Evolutionary conservation across 2,329 filamentous ascomycete species (phyloP), one percentile per base, ranked within the genome.

Genomic region (Colletotrichum sp.): DNA sequence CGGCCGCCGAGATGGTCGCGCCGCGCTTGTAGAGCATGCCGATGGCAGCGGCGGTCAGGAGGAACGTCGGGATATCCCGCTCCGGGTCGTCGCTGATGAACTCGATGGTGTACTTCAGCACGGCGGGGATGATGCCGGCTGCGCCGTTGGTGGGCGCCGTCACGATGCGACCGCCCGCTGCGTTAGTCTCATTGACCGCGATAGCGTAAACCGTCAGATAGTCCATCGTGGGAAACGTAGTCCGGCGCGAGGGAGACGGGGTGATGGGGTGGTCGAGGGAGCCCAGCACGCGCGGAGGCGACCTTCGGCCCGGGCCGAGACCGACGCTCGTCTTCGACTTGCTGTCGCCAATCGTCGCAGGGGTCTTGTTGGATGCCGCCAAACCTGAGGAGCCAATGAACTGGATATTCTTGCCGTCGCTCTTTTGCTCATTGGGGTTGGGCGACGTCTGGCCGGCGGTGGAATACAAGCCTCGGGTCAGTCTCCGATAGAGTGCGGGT

Each of bases 1-100:
- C 88, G 3, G 88, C 88, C 0, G 88, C 88, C 1, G 87, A 89
- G 76, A 89, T 89, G 24, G 87, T 89, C 1, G 88, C 88, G 5
- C 88, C 88, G 21, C 88, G 87, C 83, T 89, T 89, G 83, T 89
- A 89, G 26, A 89, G 83, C 88, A 89, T 89, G 62, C 88, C 88
- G 26, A 89, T 88, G 7, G 88, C 88, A 0, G 88, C 84, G 3
- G 88, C 86, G 3, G 88, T 89, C 2, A 89, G 83, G 0, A 89
- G 81, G 79, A 89, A 89, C 0, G 87, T 89, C 6, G 86, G 83
- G 13, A 88, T 84, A 71, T 89, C 88, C 60, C 88, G 87, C 74
- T 89, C 87, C 2, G 85, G 81, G 52, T 89, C 87, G 76, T 89
- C 88, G 79, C 87, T 88, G 79, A 89, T 83, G 75, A 89, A 89